A percentile compares a stretch with the other conserved stretches of the same genome.
phyloP scores from a whole-genome alignment of 192 early-diverging fungal genomes.

The Linnemannia schmuckeri region DNA sequence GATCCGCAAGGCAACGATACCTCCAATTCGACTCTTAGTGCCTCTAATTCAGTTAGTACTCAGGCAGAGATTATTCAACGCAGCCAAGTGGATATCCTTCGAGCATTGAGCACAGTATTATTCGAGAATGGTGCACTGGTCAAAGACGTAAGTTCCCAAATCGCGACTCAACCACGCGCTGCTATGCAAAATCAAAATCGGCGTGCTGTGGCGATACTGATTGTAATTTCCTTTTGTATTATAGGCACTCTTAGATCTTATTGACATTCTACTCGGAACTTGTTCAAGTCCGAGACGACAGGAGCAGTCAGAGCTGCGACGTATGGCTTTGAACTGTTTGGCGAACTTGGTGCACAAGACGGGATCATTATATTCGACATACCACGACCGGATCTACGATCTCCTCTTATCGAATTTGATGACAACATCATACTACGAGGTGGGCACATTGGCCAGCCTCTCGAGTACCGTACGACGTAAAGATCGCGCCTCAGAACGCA shows the following conservation, averaged over 20 bases:
- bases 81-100: conserved; percentile 60
- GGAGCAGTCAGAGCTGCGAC: conserved; percentile 51
- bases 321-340: conserved; percentile 79
- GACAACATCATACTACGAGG: conserved; percentile 14
- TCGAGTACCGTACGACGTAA: conserved; percentile 13
- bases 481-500: conserved; percentile 35
- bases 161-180: neutral
- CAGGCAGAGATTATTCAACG: conserved; percentile 16
- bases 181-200: neutral
- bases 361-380: conserved; percentile 61
- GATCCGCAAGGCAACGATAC: neutral
- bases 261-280: conserved; percentile 31
- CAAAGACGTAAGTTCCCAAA: conserved; percentile 52
- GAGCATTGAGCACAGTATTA: conserved; percentile 63
- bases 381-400: conserved; percentile 65
- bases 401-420: conserved; percentile 63
- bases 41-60: neutral
- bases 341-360: conserved; percentile 73
- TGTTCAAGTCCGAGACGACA: conserved; percentile 31
- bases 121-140: conserved; percentile 61
- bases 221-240: neutral
- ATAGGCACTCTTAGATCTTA: conserved; percentile 47
- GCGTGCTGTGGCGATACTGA: neutral
- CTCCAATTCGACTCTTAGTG: neutral
- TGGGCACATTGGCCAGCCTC: neutral